Evolutionary conservation across 2,329 filamentous ascomycete species (phyloP), one percentile per base, ranked within the genome.

Genomic region (Aspergillus brasiliensis): DNA sequence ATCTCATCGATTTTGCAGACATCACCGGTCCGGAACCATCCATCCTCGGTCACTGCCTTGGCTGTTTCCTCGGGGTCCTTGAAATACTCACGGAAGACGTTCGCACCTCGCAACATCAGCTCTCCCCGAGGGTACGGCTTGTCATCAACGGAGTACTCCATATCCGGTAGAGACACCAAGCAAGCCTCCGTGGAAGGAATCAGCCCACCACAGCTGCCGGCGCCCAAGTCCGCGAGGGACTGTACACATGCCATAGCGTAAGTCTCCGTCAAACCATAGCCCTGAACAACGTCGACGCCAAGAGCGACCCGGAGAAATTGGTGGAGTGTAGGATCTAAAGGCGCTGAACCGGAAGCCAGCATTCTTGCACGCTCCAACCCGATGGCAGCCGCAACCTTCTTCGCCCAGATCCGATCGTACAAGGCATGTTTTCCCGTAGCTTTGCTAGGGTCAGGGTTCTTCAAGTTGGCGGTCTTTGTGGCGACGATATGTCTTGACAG

Each of bases 1-100:
- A 91, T 78, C 67, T 88, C 87, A 77, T 99, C 95, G 23, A 99
- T 83, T 65, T 88, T 86, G 71, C 88, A 91, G 66, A 99, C 94
- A 71, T 99, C 95, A 57, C 95, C 95, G 0, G 92, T 97, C 75
- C 91, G 90, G 85, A 99, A 98, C 95, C 95, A 99, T 62, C 95
- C 95, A 65, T 97, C 92, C 31, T 88, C 81, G 8, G 94, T 91
- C 48, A 98, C 82, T 0, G 88, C 83, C 78, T 95, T 95, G 60
- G 82, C 79, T 1, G 94, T 98, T 83, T 97, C 94, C 64, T 90
- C 92, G 0, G 88, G 84, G 77, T 96, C 96, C 80, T 91, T 92
- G 83, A 89, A 94, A 80, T 99, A 99, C 74, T 92, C 91, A 55
- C 80, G 81, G 83, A 98, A 97, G 57, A 93, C 81, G 63, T 85